These are phyloP conservation scores for Melanogaster broomeanus DNA, from an alignment of 768 basidiomycete species.

Conservation along the genomic window DNA sequence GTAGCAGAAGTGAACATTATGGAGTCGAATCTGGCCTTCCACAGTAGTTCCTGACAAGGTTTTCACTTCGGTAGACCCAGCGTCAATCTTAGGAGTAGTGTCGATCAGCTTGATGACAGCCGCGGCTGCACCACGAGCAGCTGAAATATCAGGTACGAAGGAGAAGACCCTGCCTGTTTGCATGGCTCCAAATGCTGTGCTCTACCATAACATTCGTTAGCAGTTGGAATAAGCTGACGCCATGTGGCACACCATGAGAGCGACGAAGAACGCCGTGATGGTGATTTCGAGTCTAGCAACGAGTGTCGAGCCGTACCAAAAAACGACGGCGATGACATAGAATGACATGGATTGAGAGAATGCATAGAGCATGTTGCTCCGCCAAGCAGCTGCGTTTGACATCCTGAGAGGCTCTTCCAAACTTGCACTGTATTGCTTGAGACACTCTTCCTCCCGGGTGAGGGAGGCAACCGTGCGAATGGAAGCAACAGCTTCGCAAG, in stretches of 20 bases:
- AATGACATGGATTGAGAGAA: slow-evolving; percentile 75
- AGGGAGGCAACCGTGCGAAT: slow-evolving; percentile 90
- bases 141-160: slow-evolving; percentile 87
- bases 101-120: slow-evolving; percentile 80
- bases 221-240: background rate
- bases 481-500: slow-evolving; percentile 88
- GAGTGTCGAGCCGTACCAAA: slow-evolving; percentile 73
- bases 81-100: slow-evolving; percentile 74
- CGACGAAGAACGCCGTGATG: slow-evolving; percentile 76
- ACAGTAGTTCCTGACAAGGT: slow-evolving; percentile 43
- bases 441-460: slow-evolving; percentile 83
- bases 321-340: slow-evolving; percentile 81
- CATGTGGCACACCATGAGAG: slow-evolving; percentile 63
- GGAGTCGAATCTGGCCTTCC: slow-evolving; percentile 69
- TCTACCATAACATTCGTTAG: slow-evolving; percentile 37
- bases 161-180: slow-evolving; percentile 86
- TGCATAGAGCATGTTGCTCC: slow-evolving; percentile 66
- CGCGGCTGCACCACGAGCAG: slow-evolving; percentile 75
- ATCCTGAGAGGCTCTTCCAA: slow-evolving; percentile 69
- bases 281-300: slow-evolving; percentile 55
- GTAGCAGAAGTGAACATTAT: slow-evolving; percentile 87
- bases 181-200: slow-evolving; percentile 75
- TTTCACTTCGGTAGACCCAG: slow-evolving; percentile 69
- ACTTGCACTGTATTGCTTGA: slow-evolving; percentile 62
- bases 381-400: slow-evolving; percentile 67